Percentiles rank a stretch among this genome's conserved stretches.
phyloP scores from a whole-genome alignment of 2,329 filamentous ascomycete genomes.

The Septoria linicola region DNA sequence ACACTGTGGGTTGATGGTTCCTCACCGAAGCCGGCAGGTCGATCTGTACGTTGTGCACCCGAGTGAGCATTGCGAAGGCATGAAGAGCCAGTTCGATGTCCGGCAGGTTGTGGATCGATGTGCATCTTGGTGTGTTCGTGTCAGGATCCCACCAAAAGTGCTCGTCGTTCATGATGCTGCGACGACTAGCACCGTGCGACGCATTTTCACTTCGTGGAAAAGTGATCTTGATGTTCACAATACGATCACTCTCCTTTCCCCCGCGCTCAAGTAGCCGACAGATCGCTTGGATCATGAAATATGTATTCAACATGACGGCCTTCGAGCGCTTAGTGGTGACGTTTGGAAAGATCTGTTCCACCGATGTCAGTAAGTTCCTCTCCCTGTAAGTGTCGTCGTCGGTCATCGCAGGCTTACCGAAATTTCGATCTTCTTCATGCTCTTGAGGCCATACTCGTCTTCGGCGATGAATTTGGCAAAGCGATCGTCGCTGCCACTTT shows the following conservation, averaged over 20 bases:
- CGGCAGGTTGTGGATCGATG: conserved; percentile 28
- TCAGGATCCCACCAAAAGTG: conserved; percentile 31
- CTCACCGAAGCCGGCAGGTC: conserved; percentile 25
- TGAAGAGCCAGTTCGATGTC: conserved; percentile 34
- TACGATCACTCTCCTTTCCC: conserved; percentile 22
- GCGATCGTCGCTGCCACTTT: conserved; percentile 25
- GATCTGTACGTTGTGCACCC: conserved; percentile 29
- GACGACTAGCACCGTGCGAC: neutral
- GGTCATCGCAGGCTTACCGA: neutral
- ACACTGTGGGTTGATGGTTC: conserved; percentile 16
- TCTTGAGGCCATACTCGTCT: conserved; percentile 31
- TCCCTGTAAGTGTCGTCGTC: too few species aligned
- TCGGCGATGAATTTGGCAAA: conserved; percentile 31
- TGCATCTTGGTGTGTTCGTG: conserved; percentile 23
- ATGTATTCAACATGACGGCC: conserved; percentile 30
- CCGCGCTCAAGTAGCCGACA: conserved; percentile 28
- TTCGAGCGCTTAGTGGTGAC: conserved; percentile 20
- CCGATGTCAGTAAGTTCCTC: too few species aligned
- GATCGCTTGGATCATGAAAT: conserved; percentile 34
- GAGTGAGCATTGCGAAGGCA: conserved; percentile 27
- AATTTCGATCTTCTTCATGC: conserved; percentile 34
- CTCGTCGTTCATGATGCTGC: conserved; percentile 18
- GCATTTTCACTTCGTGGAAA: conserved; percentile 20
- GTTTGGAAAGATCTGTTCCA: conserved; percentile 26
- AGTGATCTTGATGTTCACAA: conserved; percentile 27